Evolutionary conservation across 495 filamentous ascomycete species (phyloP).

Genomic region (Trichoderma reesei): DNA sequence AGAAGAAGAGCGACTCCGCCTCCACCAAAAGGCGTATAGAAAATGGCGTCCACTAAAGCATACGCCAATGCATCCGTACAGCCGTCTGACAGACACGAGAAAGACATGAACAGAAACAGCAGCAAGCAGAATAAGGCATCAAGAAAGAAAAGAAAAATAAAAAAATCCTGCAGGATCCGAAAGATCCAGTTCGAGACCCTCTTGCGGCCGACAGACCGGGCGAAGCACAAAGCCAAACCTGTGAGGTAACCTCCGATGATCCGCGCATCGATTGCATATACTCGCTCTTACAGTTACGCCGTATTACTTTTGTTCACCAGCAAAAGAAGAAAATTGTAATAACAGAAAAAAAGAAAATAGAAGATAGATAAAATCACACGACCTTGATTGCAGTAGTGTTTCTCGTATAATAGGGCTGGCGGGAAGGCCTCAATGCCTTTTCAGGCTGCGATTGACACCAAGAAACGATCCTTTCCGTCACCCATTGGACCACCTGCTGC

Average conservation of each 20-base stretch:
- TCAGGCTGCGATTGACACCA: neutral
- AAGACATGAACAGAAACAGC: no score
- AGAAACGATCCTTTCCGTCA: neutral
- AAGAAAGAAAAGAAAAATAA: no score
- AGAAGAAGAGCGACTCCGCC: neutral
- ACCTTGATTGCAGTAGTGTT: neutral
- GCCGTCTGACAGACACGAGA: neutral
- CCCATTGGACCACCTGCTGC: no score
- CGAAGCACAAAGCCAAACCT: neutral
- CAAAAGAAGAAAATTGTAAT: no score
- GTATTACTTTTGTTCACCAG: neutral
- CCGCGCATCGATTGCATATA: neutral
- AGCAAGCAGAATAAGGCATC: no score
- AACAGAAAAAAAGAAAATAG: no score
- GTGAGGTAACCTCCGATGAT: neutral
- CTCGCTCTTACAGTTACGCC: neutral
- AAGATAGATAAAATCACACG: neutral
- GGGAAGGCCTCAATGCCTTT: no score
- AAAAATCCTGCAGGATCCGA: neutral
- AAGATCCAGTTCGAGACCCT: neutral
- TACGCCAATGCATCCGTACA: neutral
- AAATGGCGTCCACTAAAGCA: neutral
- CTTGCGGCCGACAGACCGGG: neutral
- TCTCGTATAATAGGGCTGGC: slow-evolving; percentile 1
- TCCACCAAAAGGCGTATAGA: neutral